Conservation (phyloP, 1,284 basidiomycete species). For the Cryptococcus amylolentus region DNA sequence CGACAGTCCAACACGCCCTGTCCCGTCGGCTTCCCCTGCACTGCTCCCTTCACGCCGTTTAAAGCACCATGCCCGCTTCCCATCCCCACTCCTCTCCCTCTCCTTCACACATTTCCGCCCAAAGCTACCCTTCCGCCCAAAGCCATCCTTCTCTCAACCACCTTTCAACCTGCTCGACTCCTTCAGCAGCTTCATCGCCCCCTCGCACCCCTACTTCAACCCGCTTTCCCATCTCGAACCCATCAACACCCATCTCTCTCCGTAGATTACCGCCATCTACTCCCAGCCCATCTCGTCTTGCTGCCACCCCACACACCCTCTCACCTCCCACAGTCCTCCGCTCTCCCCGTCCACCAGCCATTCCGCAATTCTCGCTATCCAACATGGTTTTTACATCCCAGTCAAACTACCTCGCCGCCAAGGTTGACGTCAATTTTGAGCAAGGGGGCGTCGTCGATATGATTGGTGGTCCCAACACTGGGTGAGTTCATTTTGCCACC, state of each 20-base stretch:
- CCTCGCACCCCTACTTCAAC: background rate
- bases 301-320: background rate
- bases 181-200: background rate
- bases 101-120: background rate
- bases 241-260: background rate
- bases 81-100: background rate
- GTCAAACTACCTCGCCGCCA: constrained; percentile 14
- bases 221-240: background rate
- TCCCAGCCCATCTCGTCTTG: background rate
- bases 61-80: background rate
- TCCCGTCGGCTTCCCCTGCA: too few relatives aligned
- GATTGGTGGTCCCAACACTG: constrained; percentile 29
- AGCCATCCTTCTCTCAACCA: constrained; percentile 1
- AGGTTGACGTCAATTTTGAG: constrained; percentile 27
- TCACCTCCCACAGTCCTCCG: background rate
- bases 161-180: background rate
- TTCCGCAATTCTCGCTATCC: background rate
- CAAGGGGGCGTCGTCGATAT: constrained; percentile 30
- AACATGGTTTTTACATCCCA: constrained; percentile 15
- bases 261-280: background rate
- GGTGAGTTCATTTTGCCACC: constrained; percentile 22
- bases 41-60: too few relatives aligned
- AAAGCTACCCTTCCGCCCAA: background rate
- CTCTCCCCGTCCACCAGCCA: background rate
- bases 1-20: too few relatives aligned